Evolutionary conservation across 345 rosid species (phyloP), one percentile per base, ranked within the genome.

Genomic region (Salix arbutifolia): DNA sequence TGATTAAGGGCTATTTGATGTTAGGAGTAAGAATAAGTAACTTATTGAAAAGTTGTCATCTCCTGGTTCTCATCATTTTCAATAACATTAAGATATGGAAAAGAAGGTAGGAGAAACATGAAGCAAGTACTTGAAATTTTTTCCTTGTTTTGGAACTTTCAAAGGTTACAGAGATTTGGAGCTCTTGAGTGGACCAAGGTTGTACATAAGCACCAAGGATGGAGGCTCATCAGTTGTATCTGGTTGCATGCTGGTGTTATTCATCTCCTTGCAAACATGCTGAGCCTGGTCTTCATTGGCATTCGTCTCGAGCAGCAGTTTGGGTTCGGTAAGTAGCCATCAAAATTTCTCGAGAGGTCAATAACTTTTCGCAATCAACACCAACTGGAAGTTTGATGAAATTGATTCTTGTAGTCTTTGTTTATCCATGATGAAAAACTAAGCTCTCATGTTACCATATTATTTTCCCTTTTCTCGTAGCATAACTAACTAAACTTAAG

Each of bases 171-270:
- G 77, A 81, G 74, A 23, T 2, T 81, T 77, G 77, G 84, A 68
- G 84, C 71, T 50, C 74, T 81, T 13, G 40, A 73, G 38, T 69
- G 81, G 84, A 26, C 14, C 40, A 74, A 69, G 44, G 42, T 77
- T 26, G 78, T 77, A 26, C 70, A 65, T 4, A 4, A 62, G 67
- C 80, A 77, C 35, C 78, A 81, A 26, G 84, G 78, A 69, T 81
- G 84, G 84, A 81, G 80, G 52, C 78, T 81, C 17, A 38, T 77
- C 33, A 77, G 81, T 8, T 81, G 75, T 53, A 65, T 77, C n/a
- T 81, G 84, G 84, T 53, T 81, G 72, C 81, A 81, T 65, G 84
- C 81, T 13, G 84, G 81, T 5, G 7, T 81, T 33, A 77, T 81
- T 53, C 84, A 81, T 81, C 78, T 81, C 31, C 68, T 81, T 18